Evolutionary conservation across 2,329 filamentous ascomycete species (phyloP).

Genomic region (Penicillium crustosum): DNA sequence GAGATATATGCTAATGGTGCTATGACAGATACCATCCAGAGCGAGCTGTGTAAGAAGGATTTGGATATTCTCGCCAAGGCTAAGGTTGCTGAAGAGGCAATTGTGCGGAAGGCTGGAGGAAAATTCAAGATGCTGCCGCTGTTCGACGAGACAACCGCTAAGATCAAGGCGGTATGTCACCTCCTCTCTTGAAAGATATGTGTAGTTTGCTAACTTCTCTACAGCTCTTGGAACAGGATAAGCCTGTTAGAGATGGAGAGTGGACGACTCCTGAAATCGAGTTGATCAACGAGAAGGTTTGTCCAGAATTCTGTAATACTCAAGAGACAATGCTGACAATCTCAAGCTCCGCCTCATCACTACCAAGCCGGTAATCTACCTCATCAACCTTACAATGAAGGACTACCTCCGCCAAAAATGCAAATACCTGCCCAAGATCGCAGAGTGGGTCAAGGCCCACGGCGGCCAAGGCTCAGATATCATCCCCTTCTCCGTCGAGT

Average conservation of each 20-base stretch:
- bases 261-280: constrained; percentile 8
- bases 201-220: not conserved
- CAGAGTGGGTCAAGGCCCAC: constrained; percentile 8
- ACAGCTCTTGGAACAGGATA: constrained; percentile 6
- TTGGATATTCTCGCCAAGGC: constrained; percentile 8
- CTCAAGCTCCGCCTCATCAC: constrained; percentile 6
- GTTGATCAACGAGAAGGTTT: constrained; percentile 9
- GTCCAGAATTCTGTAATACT: not conserved
- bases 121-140: constrained; percentile 11
- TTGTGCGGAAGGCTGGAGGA: constrained; percentile 6
- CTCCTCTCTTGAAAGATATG: not conserved
- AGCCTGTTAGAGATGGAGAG: constrained; percentile 8
- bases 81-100: constrained; percentile 3
- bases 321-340: not conserved
- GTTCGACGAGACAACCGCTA: constrained; percentile 8
- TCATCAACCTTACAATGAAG: constrained; percentile 10
- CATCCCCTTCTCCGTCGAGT: constrained; percentile 10
- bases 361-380: constrained; percentile 8
- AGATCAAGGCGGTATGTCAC: constrained; percentile 2
- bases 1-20: not conserved
- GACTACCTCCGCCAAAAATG: constrained; percentile 8
- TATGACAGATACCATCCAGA: constrained; percentile 4
- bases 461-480: constrained; percentile 4
- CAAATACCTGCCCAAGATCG: constrained; percentile 8
- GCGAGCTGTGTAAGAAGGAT: constrained; percentile 10